A percentile compares a stretch with the other conserved stretches of the same genome.
phyloP scores from a whole-genome alignment of 2,329 filamentous ascomycete species.

The Colletotrichum tabaci region DNA sequence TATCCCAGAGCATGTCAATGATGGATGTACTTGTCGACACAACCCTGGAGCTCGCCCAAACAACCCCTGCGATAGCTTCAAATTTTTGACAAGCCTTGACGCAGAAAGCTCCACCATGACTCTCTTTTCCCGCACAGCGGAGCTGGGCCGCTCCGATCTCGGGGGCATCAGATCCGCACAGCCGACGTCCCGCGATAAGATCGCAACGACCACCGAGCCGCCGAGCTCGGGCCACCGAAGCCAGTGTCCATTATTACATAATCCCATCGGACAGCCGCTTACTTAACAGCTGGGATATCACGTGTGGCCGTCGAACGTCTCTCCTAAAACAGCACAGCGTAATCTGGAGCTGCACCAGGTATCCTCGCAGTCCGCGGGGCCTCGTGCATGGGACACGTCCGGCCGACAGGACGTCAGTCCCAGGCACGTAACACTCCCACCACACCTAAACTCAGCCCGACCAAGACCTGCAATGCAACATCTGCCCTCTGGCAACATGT shows the following conservation, averaged over 20 bases:
- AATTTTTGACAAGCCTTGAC: slow-evolving; percentile 1
- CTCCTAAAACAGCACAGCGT: not conserved
- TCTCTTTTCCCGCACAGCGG: slow-evolving; percentile 15
- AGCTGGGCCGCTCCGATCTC: slow-evolving; percentile 36
- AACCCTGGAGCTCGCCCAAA: not conserved
- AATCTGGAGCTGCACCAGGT: not conserved
- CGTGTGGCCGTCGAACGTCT: not conserved
- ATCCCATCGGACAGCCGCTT: not conserved
- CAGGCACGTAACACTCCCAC: not conserved
- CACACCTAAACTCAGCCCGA: not conserved
- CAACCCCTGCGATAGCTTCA: slow-evolving; percentile 21
- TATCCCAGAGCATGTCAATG: slow-evolving; percentile 1
- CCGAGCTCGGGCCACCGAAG: slow-evolving; percentile 24
- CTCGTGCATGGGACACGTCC: slow-evolving; percentile 10
- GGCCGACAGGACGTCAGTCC: not conserved
- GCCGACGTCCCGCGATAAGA: slow-evolving; percentile 26
- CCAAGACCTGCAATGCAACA: not conserved
- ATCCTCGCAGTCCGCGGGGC: slow-evolving; percentile 6
- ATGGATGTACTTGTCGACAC: slow-evolving; percentile 1
- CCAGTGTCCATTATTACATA: not conserved
- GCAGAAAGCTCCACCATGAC: slow-evolving; percentile 24
- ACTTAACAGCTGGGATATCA: not conserved
- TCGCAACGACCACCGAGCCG: slow-evolving; percentile 17
- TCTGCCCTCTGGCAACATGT: not conserved
- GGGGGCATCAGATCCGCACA: slow-evolving; percentile 22